Percentiles rank a stretch among this genome's conserved stretches.
phyloP scores from a whole-genome alignment of 148 eudicot species.

The Silene conica region DNA sequence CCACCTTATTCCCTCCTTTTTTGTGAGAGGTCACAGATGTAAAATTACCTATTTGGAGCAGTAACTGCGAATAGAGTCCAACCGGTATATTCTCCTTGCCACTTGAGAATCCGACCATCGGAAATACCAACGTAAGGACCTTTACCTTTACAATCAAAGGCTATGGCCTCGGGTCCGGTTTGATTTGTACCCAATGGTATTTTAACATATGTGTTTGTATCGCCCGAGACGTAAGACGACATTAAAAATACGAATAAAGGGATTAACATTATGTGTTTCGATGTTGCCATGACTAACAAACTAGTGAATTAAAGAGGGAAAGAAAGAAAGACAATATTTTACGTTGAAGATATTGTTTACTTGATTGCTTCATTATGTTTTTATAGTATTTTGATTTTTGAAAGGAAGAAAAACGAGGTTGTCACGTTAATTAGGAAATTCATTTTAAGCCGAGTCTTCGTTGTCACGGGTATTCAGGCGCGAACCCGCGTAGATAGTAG shows the following conservation, averaged over 20 bases:
- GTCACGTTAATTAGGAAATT: constrained; percentile 1
- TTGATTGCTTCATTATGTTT: neutral
- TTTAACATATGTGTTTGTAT: neutral
- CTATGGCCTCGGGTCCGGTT: constrained; percentile 3
- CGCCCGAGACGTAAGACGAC: neutral
- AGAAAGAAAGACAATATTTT: neutral
- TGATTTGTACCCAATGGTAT: neutral
- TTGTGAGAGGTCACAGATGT: no score
- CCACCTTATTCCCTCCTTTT: no score
- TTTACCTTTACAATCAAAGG: constrained; percentile 30
- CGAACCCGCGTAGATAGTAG: no score
- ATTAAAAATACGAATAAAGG: neutral
- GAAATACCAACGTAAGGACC: constrained; percentile 29
- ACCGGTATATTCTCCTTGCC: constrained; percentile 7
- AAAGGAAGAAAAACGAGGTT: neutral
- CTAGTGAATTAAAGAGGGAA: neutral
- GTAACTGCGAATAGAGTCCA: constrained; percentile 22
- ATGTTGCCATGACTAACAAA: neutral
- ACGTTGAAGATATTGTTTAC: neutral
- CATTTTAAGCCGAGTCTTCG: no score
- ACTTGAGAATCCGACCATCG: constrained; percentile 26
- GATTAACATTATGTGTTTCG: neutral
- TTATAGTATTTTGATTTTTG: neutral
- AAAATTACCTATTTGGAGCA: constrained; percentile 19
- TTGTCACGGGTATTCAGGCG: no score